Conservation (phyloP, 192 early-diverging fungal genomes). For the Entomortierella chlamydospora region DNA sequence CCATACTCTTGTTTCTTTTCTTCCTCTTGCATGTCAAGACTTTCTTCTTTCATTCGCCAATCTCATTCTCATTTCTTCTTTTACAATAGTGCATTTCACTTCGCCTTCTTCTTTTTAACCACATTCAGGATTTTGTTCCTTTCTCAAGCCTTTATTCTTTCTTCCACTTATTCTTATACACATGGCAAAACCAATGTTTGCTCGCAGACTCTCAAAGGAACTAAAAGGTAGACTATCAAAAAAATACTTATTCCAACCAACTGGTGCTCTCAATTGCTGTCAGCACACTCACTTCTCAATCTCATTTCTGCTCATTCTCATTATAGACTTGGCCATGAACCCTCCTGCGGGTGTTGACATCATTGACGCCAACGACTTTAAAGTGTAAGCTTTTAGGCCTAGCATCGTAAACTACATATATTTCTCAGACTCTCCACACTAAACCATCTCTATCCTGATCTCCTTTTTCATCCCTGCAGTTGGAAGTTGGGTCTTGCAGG, state of each 20-base stretch:
- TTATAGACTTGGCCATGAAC: constrained; percentile 63
- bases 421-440: not conserved
- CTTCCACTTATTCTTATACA: not conserved
- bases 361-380: constrained; percentile 65
- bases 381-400: constrained; percentile 46
- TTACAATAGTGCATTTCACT: no score
- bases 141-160: not conserved
- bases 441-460: not conserved
- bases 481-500: constrained; percentile 75
- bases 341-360: constrained; percentile 64
- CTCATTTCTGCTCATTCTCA: not conserved
- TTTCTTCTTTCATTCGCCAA: no score
- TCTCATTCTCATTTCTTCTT: no score
- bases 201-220: constrained; percentile 64
- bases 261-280: no score
- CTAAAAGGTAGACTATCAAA: constrained; percentile 57
- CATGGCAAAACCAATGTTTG: constrained; percentile 58
- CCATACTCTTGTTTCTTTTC: no score
- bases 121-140: no score
- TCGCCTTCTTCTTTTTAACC: not conserved
- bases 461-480: constrained; percentile 38
- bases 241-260: no score
- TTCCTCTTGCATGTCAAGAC: no score
- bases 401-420: no score
- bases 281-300: no score